These are phyloP conservation scores for Cyclotella atomus DNA, from an alignment of 108 stramenopile genomes.

Conservation along the genomic window DNA sequence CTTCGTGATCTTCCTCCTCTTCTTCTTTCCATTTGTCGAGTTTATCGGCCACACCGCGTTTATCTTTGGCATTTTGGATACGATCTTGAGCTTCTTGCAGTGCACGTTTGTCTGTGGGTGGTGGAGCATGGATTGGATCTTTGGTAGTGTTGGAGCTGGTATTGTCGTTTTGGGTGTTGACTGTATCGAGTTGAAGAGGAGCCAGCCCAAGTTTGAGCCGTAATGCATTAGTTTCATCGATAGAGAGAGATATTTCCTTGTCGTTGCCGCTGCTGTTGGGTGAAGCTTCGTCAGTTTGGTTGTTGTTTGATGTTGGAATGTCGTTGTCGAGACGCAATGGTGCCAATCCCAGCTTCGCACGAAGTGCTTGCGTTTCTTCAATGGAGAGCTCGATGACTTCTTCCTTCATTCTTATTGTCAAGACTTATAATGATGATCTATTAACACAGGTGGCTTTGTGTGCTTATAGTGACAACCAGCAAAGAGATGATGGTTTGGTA, in stretches of 20 bases:
- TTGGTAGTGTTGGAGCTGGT: no score
- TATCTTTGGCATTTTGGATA: slow-evolving; percentile 60
- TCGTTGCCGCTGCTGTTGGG: slow-evolving; percentile 5
- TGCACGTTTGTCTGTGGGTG: slow-evolving; percentile 56
- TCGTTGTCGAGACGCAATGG: slow-evolving; percentile 44
- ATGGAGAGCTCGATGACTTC: slow-evolving; percentile 85
- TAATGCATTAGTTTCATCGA: slow-evolving; percentile 83
- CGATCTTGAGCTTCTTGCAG: slow-evolving; percentile 51
- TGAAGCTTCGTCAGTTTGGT: background rate
- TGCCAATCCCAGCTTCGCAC: slow-evolving; percentile 72
- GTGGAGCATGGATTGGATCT: slow-evolving; percentile 51
- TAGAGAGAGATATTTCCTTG: slow-evolving; percentile 55
- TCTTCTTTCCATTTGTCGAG: slow-evolving; percentile 22
- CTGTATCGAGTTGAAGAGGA: slow-evolving; percentile 47
- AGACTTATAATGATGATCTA: no score
- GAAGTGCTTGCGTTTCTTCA: slow-evolving; percentile 86
- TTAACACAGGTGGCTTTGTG: no score
- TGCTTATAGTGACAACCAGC: no score
- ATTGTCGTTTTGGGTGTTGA: slow-evolving; percentile 21
- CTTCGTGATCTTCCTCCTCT: slow-evolving; percentile 5
- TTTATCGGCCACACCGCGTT: slow-evolving; percentile 58
- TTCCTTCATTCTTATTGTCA: slow-evolving; percentile 17
- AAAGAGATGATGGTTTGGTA: no score
- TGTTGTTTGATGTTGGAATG: background rate
- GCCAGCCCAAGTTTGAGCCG: slow-evolving; percentile 70